Conservation (phyloP, 306 rosid genomes). For the Casuarina cunninghamiana region DNA sequence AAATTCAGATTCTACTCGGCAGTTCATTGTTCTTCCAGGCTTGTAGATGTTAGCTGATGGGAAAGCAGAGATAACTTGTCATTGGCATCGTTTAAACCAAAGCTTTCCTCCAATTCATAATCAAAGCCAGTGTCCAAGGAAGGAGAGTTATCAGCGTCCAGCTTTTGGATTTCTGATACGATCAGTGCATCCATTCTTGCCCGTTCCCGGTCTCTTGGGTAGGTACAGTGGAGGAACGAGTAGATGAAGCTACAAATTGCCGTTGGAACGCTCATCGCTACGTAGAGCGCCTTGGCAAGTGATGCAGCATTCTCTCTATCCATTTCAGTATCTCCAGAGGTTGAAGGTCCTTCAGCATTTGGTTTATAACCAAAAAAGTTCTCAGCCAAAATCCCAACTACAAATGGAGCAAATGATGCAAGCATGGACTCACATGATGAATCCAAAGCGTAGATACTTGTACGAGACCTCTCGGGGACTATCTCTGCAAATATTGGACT, state of each 20-base stretch:
- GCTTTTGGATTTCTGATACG: conserved; percentile 64
- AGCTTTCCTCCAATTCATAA: background rate
- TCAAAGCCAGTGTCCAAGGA: background rate
- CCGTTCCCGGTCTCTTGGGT: conserved; percentile 81
- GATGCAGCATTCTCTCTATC: conserved; percentile 82
- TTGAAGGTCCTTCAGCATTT: conserved; percentile 51
- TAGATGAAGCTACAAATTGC: conserved; percentile 55
- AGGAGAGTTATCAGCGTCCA: conserved; percentile 32
- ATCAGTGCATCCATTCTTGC: conserved; percentile 62
- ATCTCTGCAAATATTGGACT: conserved; percentile 98
- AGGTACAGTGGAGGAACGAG: conserved; percentile 70
- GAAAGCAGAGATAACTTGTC: conserved; percentile 1
- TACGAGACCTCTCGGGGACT: conserved; percentile 79
- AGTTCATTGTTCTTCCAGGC: background rate
- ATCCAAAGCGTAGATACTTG: conserved; percentile 77
- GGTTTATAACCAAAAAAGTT: conserved; percentile 64
- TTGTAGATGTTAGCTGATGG: background rate
- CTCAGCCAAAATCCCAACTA: conserved; percentile 74
- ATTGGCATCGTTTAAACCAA: background rate
- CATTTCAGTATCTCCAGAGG: conserved; percentile 44
- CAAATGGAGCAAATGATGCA: conserved; percentile 74
- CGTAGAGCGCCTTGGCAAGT: conserved; percentile 70
- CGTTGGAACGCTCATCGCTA: conserved; percentile 66
- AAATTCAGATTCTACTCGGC: background rate
- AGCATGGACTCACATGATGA: conserved; percentile 62